Base-by-base conservation (phyloP, 257 asterid species). In the Nicotiana tabacum region DNA sequence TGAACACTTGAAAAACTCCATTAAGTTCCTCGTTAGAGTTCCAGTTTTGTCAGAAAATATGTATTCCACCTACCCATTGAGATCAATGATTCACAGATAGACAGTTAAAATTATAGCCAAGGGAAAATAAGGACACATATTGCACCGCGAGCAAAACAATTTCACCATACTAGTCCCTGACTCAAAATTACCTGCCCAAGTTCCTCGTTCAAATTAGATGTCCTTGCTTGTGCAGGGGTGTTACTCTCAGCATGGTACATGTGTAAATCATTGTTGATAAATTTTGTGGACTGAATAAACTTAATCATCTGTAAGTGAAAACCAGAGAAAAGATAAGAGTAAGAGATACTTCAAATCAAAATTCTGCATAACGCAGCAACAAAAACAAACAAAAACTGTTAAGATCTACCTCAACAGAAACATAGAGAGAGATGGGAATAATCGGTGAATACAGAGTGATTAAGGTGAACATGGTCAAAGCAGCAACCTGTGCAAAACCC, bases 41-140 rank as follows among this genome's bases (percentile, higher is more conserved):
- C 99, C 99, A 78, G 99, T 97, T 91, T 97, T 97, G 88, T 97
- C 99, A 66, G 99, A 97, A 88, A 97, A 96, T 81, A 97, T 95
- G 85, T 94, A 97, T 82, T 97, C 99, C 90, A 97, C 98, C 99
- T 97, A 90, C 81, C 83, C 82, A 82, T 77, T 24, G 27, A 84
- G 76, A 66, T 77, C 46, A 86, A 83, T 80, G 80, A 81, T 85
- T 80, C 43, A 80, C 62, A 65, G 77, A 64, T 48, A 27, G 80
- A 27, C 16, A 76, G 29, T 51, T 51, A 16, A 51, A 74, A 15
- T 24, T 27, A 27, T 39, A 51, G 46, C 35, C 24, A 46, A 27
- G 29, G 64, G 17, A 24, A 74, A 76, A 27, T 15, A 76, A 21
- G 64, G 46, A 51, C 46, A 27, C 64, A 51, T 48, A 48, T 51